Evolutionary conservation across 1,284 basidiomycete genomes (phyloP), one percentile per base, ranked within the genome.

Genomic region (Exobasidium cylindrosporum): DNA sequence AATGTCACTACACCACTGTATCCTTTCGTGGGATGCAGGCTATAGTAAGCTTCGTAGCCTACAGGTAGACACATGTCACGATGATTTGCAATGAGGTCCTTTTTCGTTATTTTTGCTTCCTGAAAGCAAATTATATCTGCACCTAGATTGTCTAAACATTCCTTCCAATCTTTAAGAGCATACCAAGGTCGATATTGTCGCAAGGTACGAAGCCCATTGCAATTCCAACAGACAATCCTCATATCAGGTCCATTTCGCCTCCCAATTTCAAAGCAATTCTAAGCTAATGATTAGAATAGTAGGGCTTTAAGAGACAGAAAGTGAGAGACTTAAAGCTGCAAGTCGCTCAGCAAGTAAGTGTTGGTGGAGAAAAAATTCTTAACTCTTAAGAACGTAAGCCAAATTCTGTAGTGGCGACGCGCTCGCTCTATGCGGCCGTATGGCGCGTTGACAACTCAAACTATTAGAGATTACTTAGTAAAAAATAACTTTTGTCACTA

Each of bases 111-210:
- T 53, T 79, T 79, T 44, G 69, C 70, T 58, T 79, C 77, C 54
- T 79, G 77, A 52, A 79, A 73, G 57, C 77, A 79, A 23, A 68
- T 71, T 4, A 79, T 76, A 56, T 79, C 77, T 11, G 73, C 74
- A 1, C 62, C 58, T 1, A 77, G 67, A 55, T 68, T 67, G 7
- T 76, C 70, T 17, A 77, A 66, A 54, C 74, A 77, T n/a, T 65
- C 72, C 53, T 72, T 69, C 68, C 72, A 77, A 47, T 72, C 67
- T 6, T 64, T 60, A 4, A 76, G 67, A 54, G 64, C 61, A 68
- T 69, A 73, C 74, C 72, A 78, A 24, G 76, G 77, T 61, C 74
- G 70, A 65, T 76, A 78, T 54, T 69, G 67, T 31, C 70, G 67
- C 28, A 79, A 60, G n/a, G 74, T 78, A 17, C 72, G 70, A 10